Evolutionary conservation across 495 filamentous ascomycete species (phyloP), one percentile per base, ranked within the genome.

Genomic region (Podospora sp.): DNA sequence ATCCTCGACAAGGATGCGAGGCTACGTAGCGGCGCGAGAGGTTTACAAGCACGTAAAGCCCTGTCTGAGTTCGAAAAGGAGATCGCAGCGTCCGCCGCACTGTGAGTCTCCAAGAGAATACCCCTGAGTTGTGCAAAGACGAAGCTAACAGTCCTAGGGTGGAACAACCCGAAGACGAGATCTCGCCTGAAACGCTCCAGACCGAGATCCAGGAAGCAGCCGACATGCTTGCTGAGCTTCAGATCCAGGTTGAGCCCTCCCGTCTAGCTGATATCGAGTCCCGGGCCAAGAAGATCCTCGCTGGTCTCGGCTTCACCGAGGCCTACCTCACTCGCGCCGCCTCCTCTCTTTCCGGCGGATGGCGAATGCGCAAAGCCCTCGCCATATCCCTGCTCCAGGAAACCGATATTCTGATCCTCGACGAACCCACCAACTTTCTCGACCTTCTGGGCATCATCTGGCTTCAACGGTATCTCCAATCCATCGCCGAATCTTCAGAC

Each of bases 371-470:
- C 49, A 87, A 84, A 56, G 82, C 86, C 65, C 82, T 94, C 7
- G 91, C 91, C 1, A 82, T 83, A 18, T 82, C 86, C 14, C 81
- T 96, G 12, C 81, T 90, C 5, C 87, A 91, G 70, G 81, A 86
- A n/a, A 84, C 89, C 0, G 90, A 94, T 69, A 86, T 94, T 58
- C 83, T 94, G 69, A 90, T 96, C 58, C 87, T 96, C 20, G 92
- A 96, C 80, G 92, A 96, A 71, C 92, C 92, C 4, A 94, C 92
- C 60, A 94, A 94, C 73, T 94, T 90, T 74, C 81, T 94, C 1
- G 92, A 96, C 73, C 83, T 96, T 0, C 82, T 91, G 0, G 89
- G 89, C n/a, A 90, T 94, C 24, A 85, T 94, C 27, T 96, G 92
- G 92, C 84, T 96, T 1, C 87, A 96, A 73, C 82, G 81, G 7